Evolutionary conservation across 805 yeast genomes (phyloP), one percentile per base, ranked within the genome.

Genomic region (Cyberlindnera maclurae): DNA sequence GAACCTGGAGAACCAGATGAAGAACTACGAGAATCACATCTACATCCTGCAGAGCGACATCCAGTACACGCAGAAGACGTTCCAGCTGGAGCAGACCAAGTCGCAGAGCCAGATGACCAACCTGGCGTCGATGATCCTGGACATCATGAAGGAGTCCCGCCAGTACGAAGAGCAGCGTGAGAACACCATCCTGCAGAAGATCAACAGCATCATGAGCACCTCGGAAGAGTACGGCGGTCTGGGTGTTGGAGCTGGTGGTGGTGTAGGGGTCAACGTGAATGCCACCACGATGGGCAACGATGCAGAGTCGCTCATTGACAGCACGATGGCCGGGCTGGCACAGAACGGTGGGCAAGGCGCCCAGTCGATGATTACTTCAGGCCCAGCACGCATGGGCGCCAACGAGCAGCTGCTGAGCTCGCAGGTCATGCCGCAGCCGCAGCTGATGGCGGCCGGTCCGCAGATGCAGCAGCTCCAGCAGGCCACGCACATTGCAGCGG

Each of bases 61-160:
- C 16, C 52, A 54, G 37, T 54, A 38, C 35, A 40, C 37, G 3
- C 55, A 49, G 33, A 53, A 52, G 38, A 42, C 46, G n/a, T 37
- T 46, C 11, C 58, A 55, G 34, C 7, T 46, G 29, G 58, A 53
- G 17, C 50, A 46, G 40, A 39, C 44, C 7, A 55, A 49, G 39
- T 45, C 51, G n/a, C 57, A 52, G 16, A 36, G 32, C 10, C 59
- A 55, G 29, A 41, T 55, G 16, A 43, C 51, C 10, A 40, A 44
- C 20, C 37, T 55, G 17, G 57, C 55, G 5, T 42, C 49, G 3
- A 32, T 55, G 27, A 33, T 55, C 12, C 31, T 49, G 12, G 59
- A 55, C 26, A 38, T 43, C n/a, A 38, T 49, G 16, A 55, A 55
- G 31, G 58, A 53, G 27, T 46, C 44, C 27, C 43, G 54, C n/a